Percentiles rank a stretch among this genome's conserved stretches.
These are phyloP conservation scores for Xylariaceae sp. DNA, from an alignment of 2,329 filamentous ascomycete species.

Conservation along the genomic window DNA sequence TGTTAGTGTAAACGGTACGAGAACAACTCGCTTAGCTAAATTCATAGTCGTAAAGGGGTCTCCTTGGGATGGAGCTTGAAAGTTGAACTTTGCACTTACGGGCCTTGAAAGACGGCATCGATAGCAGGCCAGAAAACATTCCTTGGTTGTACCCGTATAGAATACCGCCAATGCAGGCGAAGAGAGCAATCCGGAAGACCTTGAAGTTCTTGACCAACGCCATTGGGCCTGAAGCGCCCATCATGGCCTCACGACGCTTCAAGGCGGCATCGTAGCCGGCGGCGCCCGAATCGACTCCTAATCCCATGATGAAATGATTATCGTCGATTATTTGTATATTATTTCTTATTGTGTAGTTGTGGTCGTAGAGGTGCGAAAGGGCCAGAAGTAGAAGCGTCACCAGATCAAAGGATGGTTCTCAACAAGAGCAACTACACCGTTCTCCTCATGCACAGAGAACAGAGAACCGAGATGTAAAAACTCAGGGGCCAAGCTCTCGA, in stretches of 20 bases:
- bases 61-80: background rate
- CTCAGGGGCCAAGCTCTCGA: no score
- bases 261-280: constrained; percentile 41
- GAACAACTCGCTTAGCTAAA: no score
- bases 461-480: no score
- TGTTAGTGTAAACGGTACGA: no score
- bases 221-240: constrained; percentile 39
- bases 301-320: constrained; percentile 17
- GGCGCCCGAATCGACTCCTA: constrained; percentile 25
- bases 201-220: constrained; percentile 55
- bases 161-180: constrained; percentile 60
- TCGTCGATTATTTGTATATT: no score
- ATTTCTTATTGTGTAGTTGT: no score
- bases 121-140: constrained; percentile 67
- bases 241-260: constrained; percentile 39
- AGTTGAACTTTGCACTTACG: constrained; percentile 36
- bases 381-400: no score
- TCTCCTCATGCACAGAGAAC: no score
- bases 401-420: no score
- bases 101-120: constrained; percentile 50
- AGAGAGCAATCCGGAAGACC: constrained; percentile 57
- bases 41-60: no score
- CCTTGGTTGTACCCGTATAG: constrained; percentile 73
- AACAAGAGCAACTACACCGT: no score
- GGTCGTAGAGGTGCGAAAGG: no score